Conservation (phyloP, 108 stramenopile genomes). For the Skeletonema potamos region DNA sequence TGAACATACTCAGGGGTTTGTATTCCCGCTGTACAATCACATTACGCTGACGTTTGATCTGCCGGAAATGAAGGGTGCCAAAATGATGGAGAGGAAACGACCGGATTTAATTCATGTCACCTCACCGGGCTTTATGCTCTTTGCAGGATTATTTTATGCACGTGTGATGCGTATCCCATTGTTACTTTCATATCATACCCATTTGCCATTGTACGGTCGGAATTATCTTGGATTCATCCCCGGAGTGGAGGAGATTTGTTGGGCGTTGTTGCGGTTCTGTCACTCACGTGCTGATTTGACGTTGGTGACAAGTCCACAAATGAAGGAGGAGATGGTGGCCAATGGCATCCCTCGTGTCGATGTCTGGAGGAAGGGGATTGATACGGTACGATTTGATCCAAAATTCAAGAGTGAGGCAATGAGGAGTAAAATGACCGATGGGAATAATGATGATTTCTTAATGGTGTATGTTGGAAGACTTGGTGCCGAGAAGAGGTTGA, state of each 20-base stretch:
- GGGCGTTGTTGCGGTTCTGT: slow-evolving; percentile 71
- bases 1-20: slow-evolving; percentile 88
- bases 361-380: slow-evolving; percentile 95
- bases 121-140: slow-evolving; percentile 88
- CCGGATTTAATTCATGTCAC: slow-evolving; percentile 97
- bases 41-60: slow-evolving; percentile 89
- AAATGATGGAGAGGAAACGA: slow-evolving; percentile 75
- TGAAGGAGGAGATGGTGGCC: slow-evolving; percentile 76
- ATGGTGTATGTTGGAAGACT: slow-evolving; percentile 92
- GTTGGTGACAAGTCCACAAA: slow-evolving; percentile 91
- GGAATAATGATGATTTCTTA: slow-evolving; percentile 82
- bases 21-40: slow-evolving; percentile 93
- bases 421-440: slow-evolving; percentile 79
- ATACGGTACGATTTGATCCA: slow-evolving; percentile 92
- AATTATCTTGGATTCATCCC: slow-evolving; percentile 87
- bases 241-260: slow-evolving; percentile 72
- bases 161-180: slow-evolving; percentile 81
- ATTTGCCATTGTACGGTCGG: slow-evolving; percentile 87
- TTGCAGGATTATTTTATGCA: slow-evolving; percentile 86
- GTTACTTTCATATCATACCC: slow-evolving; percentile 93
- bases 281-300: slow-evolving; percentile 93
- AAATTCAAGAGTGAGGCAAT: slow-evolving; percentile 64
- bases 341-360: slow-evolving; percentile 92
- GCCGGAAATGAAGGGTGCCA: slow-evolving; percentile 81
- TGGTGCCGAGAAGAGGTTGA: slow-evolving; percentile 84